These are phyloP conservation scores for Cytospora schulzeri DNA, from an alignment of 2,329 filamentous ascomycete species.

Conservation along the genomic window DNA sequence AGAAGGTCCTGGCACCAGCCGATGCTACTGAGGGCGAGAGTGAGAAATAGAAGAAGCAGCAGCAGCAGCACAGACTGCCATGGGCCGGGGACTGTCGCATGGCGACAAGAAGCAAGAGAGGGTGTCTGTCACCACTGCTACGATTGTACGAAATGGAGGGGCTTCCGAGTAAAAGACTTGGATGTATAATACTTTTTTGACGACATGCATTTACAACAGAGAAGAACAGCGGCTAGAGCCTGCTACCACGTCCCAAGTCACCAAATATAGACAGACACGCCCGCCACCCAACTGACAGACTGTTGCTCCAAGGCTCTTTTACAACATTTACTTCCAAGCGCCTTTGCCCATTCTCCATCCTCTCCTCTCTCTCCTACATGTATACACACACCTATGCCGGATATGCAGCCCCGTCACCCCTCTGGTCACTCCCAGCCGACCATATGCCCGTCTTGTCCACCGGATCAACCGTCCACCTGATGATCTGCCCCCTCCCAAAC, in stretches of 20 bases:
- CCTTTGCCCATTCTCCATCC: background rate
- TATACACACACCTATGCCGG: no score
- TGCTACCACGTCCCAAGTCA: background rate
- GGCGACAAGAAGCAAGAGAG: background rate
- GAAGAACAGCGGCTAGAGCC: background rate
- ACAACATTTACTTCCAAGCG: background rate
- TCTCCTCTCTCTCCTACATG: background rate
- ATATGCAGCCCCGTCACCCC: conserved; percentile 77
- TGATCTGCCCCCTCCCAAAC: conserved; percentile 88
- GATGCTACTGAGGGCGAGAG: conserved; percentile 44
- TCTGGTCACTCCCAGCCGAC: conserved; percentile 85
- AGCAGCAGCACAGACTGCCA: no score
- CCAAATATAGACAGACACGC: background rate
- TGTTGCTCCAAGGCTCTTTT: background rate
- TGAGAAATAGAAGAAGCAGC: conserved; percentile 39
- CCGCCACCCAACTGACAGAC: background rate
- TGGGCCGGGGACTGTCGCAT: background rate
- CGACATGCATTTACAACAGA: conserved; percentile 5
- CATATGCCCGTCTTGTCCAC: conserved; percentile 72
- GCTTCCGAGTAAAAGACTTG: background rate
- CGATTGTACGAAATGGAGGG: background rate
- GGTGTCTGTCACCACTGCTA: background rate
- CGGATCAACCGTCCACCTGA: conserved; percentile 72
- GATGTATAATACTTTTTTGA: conserved; percentile 15
- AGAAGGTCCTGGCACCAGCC: conserved; percentile 73